Evolutionary conservation across 257 asterid species (phyloP), one percentile per base, ranked within the genome.

Genomic region (Solanum clarkiae): DNA sequence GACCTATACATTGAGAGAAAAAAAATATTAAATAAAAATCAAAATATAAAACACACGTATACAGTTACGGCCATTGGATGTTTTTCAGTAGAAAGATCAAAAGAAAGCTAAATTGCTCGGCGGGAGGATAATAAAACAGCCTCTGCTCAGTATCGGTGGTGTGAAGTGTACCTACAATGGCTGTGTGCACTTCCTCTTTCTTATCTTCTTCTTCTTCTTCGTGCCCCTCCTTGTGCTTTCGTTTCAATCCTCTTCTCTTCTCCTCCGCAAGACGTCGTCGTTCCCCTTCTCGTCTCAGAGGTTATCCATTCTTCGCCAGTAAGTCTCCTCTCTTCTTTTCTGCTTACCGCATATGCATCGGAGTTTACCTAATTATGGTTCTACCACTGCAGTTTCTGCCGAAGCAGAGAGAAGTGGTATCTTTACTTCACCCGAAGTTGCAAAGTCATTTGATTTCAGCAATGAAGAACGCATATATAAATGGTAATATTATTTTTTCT

Each of bases 391-490:
- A 92, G 99, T 91, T 85, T 87, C 95, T 85, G 94, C 92, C 22
- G 86, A 89, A 26, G 81, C 90, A 90, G 92, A 90, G 80, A 87
- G 80, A 81, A 86, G 65, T 53, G 87, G 92, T 26, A 90, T 89
- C 42, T 96, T 96, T 86, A 93, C 97, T 82, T 95, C 98, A 16
- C 97, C 98, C 3, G 97, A 92, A 86, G 91, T 90, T 69, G 97
- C 98, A 20, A 95, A 94, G 91, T 84, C 94, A 5, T 96, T 96
- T 86, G 98, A 96, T 90, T 96, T 96, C 81, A 88, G 96, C 2
- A 88, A 93, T 3, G 99, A 95, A 88, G 99, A 95, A 87, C 93
- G 97, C 75, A 96, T 96, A 84, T 95, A 96, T 88, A 95, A 95
- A 86, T 96, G 99, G 99, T 96, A 26, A 24, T 40, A 54, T 16